Percentiles rank a stretch among this genome's conserved stretches.
These are phyloP conservation scores for Aspergillus arachidicola DNA, from an alignment of 2,329 filamentous ascomycete species.

Conservation along the genomic window DNA sequence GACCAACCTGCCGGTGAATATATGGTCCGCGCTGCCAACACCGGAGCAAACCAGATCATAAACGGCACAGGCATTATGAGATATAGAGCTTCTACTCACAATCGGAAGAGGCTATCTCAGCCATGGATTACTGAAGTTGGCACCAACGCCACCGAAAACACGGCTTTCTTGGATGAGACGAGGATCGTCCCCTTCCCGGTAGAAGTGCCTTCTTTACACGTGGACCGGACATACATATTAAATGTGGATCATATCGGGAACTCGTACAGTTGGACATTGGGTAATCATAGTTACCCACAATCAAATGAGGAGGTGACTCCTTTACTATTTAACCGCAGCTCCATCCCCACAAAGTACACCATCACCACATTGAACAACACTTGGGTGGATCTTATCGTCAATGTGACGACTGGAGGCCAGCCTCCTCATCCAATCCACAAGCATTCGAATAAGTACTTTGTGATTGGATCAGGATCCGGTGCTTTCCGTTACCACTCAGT, in stretches of 20 bases:
- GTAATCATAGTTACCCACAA: conserved; percentile 27
- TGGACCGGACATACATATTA: conserved; percentile 40
- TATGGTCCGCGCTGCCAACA: conserved; percentile 57
- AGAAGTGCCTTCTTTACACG: neutral
- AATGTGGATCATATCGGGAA: conserved; percentile 24
- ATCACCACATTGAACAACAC: conserved; percentile 46
- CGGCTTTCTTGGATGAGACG: conserved; percentile 50
- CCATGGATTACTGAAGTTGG: conserved; percentile 58
- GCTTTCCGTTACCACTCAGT: conserved; percentile 57
- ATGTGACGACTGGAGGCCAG: conserved; percentile 44
- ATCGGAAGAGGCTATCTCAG: conserved; percentile 25
- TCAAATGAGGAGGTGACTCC: conserved; percentile 27
- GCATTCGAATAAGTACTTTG: conserved; percentile 64
- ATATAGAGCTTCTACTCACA: conserved; percentile 32
- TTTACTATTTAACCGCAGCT: conserved; percentile 29
- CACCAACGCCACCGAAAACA: conserved; percentile 40
- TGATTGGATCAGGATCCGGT: conserved; percentile 57
- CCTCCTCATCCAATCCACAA: conserved; percentile 66
- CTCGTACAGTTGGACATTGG: conserved; percentile 30
- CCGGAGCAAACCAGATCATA: conserved; percentile 57
- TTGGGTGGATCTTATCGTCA: conserved; percentile 57
- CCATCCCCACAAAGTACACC: conserved; percentile 26
- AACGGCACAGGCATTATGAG: conserved; percentile 55
- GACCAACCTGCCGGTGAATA: conserved; percentile 52
- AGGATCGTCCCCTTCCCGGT: conserved; percentile 51